Percentiles rank a stretch among this genome's conserved stretches.
phyloP scores from a whole-genome alignment of 805 yeast species.

The Komagataella pastoris region DNA sequence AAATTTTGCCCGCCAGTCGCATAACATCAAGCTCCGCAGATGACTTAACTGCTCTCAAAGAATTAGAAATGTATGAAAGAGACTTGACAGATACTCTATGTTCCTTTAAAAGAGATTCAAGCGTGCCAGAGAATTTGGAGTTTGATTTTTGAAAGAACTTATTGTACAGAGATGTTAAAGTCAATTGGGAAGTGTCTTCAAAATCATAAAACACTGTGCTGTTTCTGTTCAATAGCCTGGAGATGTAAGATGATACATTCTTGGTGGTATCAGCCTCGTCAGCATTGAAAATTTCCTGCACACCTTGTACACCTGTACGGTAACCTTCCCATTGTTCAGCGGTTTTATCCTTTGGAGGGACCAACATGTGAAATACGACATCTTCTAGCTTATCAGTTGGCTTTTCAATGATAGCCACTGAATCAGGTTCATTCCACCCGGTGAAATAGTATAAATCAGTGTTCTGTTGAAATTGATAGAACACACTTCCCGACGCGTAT shows the following conservation, averaged over 20 bases:
- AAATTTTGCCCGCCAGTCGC: slow-evolving; percentile 73
- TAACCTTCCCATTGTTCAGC: slow-evolving; percentile 94
- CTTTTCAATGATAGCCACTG: slow-evolving; percentile 56
- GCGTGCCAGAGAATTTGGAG: slow-evolving; percentile 4
- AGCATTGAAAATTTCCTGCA: slow-evolving; percentile 73
- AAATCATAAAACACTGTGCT: slow-evolving; percentile 44
- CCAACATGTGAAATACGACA: slow-evolving; percentile 61
- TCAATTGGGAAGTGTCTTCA: slow-evolving; percentile 5
- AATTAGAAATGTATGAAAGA: slow-evolving; percentile 26
- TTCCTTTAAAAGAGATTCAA: slow-evolving; percentile 13
- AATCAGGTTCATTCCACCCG: slow-evolving; percentile 88
- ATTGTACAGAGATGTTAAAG: slow-evolving; percentile 9
- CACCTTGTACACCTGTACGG: slow-evolving; percentile 79
- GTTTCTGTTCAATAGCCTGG: slow-evolving; percentile 32
- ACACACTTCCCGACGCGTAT: slow-evolving; percentile 83
- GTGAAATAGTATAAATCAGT: slow-evolving; percentile 78
- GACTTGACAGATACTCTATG: slow-evolving; percentile 27
- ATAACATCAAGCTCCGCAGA: slow-evolving; percentile 63
- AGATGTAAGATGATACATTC: slow-evolving; percentile 27
- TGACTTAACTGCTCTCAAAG: slow-evolving; percentile 59
- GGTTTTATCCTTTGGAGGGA: slow-evolving; percentile 67
- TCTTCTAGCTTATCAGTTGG: slow-evolving; percentile 37
- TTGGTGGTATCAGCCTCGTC: slow-evolving; percentile 51
- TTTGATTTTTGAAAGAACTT: slow-evolving; percentile 4
- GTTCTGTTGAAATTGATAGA: slow-evolving; percentile 86